Evolutionary conservation across 768 basidiomycete genomes (phyloP).

Genomic region (Dioszegia crocea): DNA sequence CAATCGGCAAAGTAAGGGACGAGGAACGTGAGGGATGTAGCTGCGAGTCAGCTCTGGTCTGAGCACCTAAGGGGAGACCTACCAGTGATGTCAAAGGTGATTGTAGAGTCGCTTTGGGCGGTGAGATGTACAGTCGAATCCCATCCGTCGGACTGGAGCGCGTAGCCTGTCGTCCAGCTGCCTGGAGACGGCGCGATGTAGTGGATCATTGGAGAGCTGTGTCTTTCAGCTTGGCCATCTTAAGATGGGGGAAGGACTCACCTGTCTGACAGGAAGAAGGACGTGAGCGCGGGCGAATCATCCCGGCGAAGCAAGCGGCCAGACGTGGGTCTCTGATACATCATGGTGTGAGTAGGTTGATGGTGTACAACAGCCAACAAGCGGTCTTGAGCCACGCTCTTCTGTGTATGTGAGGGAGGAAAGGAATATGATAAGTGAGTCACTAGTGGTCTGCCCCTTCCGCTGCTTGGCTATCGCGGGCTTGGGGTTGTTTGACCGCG

Average conservation of each 20-base stretch:
- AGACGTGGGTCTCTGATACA: background rate
- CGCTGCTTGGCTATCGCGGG: too few relatives aligned
- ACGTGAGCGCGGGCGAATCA: background rate
- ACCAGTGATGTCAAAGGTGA: slow-evolving; percentile 40
- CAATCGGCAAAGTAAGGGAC: slow-evolving; percentile 27
- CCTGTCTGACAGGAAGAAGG: slow-evolving; percentile 37
- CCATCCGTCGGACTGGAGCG: slow-evolving; percentile 29
- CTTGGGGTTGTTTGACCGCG: too few relatives aligned
- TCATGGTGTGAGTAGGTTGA: background rate
- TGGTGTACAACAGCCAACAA: too few relatives aligned
- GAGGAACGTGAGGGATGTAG: slow-evolving; percentile 31
- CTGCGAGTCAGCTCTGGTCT: slow-evolving; percentile 9
- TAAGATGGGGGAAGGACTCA: slow-evolving; percentile 8
- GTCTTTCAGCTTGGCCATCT: background rate
- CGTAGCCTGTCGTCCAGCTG: slow-evolving; percentile 34
- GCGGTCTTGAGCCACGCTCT: too few relatives aligned
- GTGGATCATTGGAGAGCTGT: slow-evolving; percentile 28
- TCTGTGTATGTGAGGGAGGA: too few relatives aligned
- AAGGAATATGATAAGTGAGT: too few relatives aligned
- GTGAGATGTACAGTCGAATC: slow-evolving; percentile 38
- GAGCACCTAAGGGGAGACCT: background rate
- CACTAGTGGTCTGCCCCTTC: too few relatives aligned
- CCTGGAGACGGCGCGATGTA: slow-evolving; percentile 4
- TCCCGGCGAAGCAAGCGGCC: background rate
- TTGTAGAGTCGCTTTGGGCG: slow-evolving; percentile 6